phyloP scores from a whole-genome alignment of 2,329 filamentous ascomycete species.

The Fusarium guadeloupense region DNA sequence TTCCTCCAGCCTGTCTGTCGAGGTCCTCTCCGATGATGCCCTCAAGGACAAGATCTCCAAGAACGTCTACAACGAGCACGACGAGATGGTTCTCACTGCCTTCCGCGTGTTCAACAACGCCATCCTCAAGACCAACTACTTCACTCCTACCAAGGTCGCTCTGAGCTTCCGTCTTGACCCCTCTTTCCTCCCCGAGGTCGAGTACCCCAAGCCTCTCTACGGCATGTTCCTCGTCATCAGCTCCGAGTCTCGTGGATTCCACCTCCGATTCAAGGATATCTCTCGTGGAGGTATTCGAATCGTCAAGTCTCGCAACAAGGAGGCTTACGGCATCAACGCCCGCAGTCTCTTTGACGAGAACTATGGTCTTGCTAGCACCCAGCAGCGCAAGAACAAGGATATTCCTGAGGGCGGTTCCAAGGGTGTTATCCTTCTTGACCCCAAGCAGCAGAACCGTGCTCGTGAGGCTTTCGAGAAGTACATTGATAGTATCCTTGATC shows the following conservation, averaged over 20 bases:
- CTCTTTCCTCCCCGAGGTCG: conserved; percentile 85
- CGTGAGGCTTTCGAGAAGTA: conserved; percentile 98
- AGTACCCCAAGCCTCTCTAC: conserved; percentile 93
- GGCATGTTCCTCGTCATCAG: conserved; percentile 99
- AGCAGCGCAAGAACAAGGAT: conserved; percentile 99
- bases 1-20: conserved; percentile 64
- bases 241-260: conserved; percentile 96
- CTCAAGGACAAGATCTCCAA: conserved; percentile 81
- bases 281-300: conserved; percentile 97
- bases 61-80: conserved; percentile 90
- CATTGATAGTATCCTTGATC: conserved; percentile 97
- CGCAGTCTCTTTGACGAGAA: conserved; percentile 98
- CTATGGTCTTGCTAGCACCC: conserved; percentile 96
- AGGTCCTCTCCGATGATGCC: conserved; percentile 78
- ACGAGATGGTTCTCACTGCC: conserved; percentile 96
- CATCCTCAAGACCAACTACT: conserved; percentile 97
- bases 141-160: conserved; percentile 96
- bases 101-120: conserved; percentile 96
- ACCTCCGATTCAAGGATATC: conserved; percentile 96
- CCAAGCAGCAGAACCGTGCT: conserved; percentile 92
- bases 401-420: conserved; percentile 98
- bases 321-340: conserved; percentile 95
- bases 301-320: conserved; percentile 95
- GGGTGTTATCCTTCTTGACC: conserved; percentile 93
- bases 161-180: conserved; percentile 95